Percentiles rank a stretch among this genome's conserved stretches.
These are phyloP conservation scores for Protomyces inundatus DNA, from an alignment of 1,139 yeast species.

Conservation along the genomic window DNA sequence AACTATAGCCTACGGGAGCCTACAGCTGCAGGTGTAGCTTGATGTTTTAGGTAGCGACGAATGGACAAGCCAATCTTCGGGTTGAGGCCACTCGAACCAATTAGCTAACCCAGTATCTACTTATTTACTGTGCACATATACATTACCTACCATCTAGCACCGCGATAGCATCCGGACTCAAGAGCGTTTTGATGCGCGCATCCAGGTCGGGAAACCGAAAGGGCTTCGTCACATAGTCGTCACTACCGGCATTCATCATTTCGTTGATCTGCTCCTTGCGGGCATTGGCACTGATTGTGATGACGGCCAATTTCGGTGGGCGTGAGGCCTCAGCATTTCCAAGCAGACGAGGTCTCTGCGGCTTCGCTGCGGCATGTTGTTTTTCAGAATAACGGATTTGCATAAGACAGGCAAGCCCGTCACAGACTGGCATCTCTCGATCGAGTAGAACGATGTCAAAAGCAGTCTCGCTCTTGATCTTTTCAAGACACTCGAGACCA, in stretches of 20 bases:
- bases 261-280: slow-evolving; percentile 19
- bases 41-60: too few relatives aligned
- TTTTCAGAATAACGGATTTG: not conserved
- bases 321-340: not conserved
- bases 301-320: not conserved
- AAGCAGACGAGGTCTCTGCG: not conserved
- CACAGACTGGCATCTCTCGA: slow-evolving; percentile 24
- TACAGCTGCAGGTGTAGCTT: too few relatives aligned
- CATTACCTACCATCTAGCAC: not conserved
- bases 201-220: slow-evolving; percentile 13
- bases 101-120: too few relatives aligned
- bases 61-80: too few relatives aligned
- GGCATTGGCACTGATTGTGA: slow-evolving; percentile 25
- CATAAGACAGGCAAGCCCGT: slow-evolving; percentile 1
- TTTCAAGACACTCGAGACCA: slow-evolving; percentile 86
- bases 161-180: not conserved
- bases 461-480: not conserved
- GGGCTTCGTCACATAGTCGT: slow-evolving; percentile 25
- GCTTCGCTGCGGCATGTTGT: not conserved
- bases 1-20: too few relatives aligned
- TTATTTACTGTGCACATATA: too few relatives aligned
- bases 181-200: slow-evolving; percentile 4
- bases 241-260: slow-evolving; percentile 25
- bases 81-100: too few relatives aligned
- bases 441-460: slow-evolving; percentile 16